Evolutionary conservation across 1,139 yeast species (phyloP), one percentile per base, ranked within the genome.

Genomic region (Yamadazyma conglobata): DNA sequence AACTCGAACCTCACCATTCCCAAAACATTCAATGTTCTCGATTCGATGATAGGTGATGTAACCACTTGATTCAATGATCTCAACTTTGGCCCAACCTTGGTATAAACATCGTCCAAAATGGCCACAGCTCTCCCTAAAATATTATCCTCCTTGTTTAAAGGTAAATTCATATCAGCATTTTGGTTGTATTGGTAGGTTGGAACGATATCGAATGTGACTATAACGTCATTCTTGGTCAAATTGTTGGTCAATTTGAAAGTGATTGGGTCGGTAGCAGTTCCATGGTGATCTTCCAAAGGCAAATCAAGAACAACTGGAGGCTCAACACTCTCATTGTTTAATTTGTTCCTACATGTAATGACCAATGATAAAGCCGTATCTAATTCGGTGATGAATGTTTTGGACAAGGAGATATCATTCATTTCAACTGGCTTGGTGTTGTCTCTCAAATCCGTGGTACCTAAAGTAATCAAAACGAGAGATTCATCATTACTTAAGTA

Each of bases 71-170:
- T 72, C 40, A 89, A 63, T 0, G 93, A 77, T 22, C 88, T 61
- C 50, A 79, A 73, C 40, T 83, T 69, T 1, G 70, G 68, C 1
- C 96, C 95, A 26, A 86, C 86, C 16, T 72, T 64, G 1, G 91
- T 77, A 44, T 76, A 76, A 3, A 78, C 75, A 34, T 74, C 73
- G 34, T 76, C 70, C 43, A 88, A 61, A 32, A 84, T 52, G 0
- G 94, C 94, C 22, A 87, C 88, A 1, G 93, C 97, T 32, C 98
- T 72, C 13, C 96, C 97, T 29, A 89, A 61, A 9, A 81, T 68
- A 43, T 73, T 73, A 18, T 66, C 60, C 31, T 60, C 56, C 38
- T 54, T 38, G 27, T 43, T 46, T 29, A 25, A 27, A 8, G 40
- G 36, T 4, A 28, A 13, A 18, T 38, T 37, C 6, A 31, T 24